A percentile compares a stretch with the other conserved stretches of the same genome.
Conservation (phyloP, 345 rosid genomes). For the Kandelia obovata region DNA sequence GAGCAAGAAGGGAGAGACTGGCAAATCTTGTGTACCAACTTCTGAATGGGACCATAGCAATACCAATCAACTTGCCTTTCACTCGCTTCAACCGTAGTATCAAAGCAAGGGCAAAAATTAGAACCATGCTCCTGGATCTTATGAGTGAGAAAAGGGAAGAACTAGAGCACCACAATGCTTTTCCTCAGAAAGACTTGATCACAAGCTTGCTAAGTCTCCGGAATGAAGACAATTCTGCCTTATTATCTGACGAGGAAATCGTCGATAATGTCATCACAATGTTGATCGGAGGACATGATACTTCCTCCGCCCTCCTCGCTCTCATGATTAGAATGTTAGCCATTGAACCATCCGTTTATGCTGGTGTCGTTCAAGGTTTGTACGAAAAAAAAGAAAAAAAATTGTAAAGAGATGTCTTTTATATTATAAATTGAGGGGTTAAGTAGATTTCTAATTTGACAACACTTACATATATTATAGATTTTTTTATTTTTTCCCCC, state of each 20-base stretch:
- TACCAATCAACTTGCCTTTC: conserved; percentile 32
- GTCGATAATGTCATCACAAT: conserved; percentile 3
- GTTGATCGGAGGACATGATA: conserved; percentile 29
- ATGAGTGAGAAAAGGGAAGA: conserved; percentile 12
- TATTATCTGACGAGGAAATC: conserved; percentile 22
- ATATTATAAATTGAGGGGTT: no score
- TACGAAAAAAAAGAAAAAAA: no score
- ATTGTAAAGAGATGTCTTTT: neutral
- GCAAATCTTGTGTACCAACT: conserved; percentile 11
- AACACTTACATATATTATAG: neutral
- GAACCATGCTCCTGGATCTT: neutral
- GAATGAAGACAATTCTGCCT: neutral
- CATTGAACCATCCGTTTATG: conserved; percentile 10
- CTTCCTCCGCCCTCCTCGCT: conserved; percentile 20
- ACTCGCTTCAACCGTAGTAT: conserved; percentile 23
- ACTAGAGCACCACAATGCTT: conserved; percentile 5
- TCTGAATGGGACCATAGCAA: conserved; percentile 21
- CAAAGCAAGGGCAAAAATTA: conserved; percentile 4
- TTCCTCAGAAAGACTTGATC: conserved; percentile 22
- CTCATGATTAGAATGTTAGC: conserved; percentile 20
- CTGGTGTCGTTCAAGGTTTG: conserved; percentile 14
- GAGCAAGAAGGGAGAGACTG: conserved; percentile 17
- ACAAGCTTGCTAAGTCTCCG: conserved; percentile 16
- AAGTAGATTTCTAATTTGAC: no score
- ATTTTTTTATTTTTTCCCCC: neutral